Conservation (phyloP, 2,329 filamentous ascomycete species). For the Claviceps quebecensis region DNA sequence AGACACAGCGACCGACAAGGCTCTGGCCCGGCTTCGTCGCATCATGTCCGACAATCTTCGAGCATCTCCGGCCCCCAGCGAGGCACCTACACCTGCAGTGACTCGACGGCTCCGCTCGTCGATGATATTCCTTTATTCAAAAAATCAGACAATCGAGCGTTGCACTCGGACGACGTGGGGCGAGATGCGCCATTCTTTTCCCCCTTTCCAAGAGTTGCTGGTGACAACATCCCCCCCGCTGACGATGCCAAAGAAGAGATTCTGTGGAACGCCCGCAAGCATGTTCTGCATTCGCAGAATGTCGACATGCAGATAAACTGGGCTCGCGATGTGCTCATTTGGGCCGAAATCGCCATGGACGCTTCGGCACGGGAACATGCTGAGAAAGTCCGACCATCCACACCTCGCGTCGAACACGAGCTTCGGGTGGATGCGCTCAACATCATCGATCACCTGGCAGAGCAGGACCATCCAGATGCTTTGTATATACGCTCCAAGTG, state of each 20-base stretch:
- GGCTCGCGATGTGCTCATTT: constrained; percentile 84
- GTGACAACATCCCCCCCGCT: constrained; percentile 80
- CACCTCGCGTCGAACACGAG: constrained; percentile 79
- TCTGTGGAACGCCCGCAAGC: constrained; percentile 67
- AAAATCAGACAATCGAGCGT: constrained; percentile 22
- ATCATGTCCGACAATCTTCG: constrained; percentile 29
- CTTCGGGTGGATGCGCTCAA: constrained; percentile 79
- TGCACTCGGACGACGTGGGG: constrained; percentile 28
- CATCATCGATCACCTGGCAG: constrained; percentile 77
- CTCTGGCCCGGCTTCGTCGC: constrained; percentile 17
- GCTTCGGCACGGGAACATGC: constrained; percentile 52
- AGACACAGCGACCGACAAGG: constrained; percentile 28
- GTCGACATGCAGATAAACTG: constrained; percentile 93
- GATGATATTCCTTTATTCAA: constrained; percentile 26
- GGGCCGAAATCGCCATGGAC: constrained; percentile 72
- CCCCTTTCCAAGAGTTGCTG: constrained; percentile 75
- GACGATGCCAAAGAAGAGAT: constrained; percentile 90
- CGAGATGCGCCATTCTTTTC: constrained; percentile 65
- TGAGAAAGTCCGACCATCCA: constrained; percentile 48
- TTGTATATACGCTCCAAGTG: constrained; percentile 93
- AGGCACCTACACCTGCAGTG: constrained; percentile 4
- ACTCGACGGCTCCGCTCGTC: constrained; percentile 2
- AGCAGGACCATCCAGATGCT: constrained; percentile 85
- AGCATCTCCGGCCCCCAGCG: constrained; percentile 26
- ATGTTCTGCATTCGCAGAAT: constrained; percentile 85